phyloP scores from a whole-genome alignment of 1,139 yeast genomes.

The Lodderomyces elongisporus region DNA sequence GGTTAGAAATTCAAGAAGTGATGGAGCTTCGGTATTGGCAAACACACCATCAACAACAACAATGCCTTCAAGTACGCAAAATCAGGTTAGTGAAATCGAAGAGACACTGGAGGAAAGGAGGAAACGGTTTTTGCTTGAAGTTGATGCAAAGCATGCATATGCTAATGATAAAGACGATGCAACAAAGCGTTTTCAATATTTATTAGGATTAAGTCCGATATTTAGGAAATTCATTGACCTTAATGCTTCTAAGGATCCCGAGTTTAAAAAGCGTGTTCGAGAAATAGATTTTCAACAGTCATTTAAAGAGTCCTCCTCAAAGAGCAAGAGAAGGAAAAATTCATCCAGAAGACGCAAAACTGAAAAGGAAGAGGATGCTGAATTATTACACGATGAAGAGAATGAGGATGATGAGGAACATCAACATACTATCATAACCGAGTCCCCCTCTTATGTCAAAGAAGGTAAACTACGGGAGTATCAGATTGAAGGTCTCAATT shows the following conservation, averaged over 20 bases:
- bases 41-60: no score
- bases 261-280: constrained; percentile 47
- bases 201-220: constrained; percentile 76
- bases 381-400: constrained; percentile 73
- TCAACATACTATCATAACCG: constrained; percentile 62
- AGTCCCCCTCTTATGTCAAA: constrained; percentile 65
- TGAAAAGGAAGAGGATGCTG: constrained; percentile 91
- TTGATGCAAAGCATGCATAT: constrained; percentile 51
- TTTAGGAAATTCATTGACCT: constrained; percentile 86
- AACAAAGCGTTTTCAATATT: constrained; percentile 71
- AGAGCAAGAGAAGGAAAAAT: constrained; percentile 10
- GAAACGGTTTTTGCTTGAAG: constrained; percentile 43
- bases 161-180: constrained; percentile 63
- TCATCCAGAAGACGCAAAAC: constrained; percentile 52
- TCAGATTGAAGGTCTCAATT: constrained; percentile 50
- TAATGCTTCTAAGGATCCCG: constrained; percentile 69
- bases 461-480: constrained; percentile 74
- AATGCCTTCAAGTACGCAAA: no score
- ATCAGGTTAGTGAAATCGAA: no score
- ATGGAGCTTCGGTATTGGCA: no score
- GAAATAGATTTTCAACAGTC: constrained; percentile 37
- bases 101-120: constrained; percentile 35
- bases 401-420: constrained; percentile 41
- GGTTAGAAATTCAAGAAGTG: no score
- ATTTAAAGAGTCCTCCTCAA: constrained; percentile 17